phyloP scores from a whole-genome alignment of 331 rosid species.

The Rhamnella rubrinervis region DNA sequence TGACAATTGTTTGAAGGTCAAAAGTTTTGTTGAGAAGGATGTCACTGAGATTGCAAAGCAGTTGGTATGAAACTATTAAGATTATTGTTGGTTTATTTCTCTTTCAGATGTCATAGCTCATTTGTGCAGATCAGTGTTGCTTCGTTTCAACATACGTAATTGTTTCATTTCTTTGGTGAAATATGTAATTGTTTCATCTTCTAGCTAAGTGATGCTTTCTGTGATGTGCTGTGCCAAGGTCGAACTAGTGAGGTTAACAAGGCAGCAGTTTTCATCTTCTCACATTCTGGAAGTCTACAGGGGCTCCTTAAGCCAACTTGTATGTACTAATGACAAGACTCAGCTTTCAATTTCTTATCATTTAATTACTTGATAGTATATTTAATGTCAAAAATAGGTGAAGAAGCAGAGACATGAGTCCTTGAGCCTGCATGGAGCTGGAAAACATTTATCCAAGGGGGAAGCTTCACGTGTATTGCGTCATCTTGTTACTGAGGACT shows the following conservation, averaged over 20 bases:
- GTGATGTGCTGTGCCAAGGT: constrained; percentile 50
- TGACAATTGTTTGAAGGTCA: constrained; percentile 79
- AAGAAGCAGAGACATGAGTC: constrained; percentile 80
- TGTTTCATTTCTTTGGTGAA: neutral
- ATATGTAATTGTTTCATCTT: neutral
- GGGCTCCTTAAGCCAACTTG: constrained; percentile 90
- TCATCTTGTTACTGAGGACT: constrained; percentile 76
- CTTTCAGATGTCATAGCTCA: neutral
- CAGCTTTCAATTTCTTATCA: constrained; percentile 15
- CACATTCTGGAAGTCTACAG: constrained; percentile 88
- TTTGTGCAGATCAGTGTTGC: neutral
- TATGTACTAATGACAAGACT: constrained; percentile 32
- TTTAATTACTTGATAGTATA: constrained; percentile 13
- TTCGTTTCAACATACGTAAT: neutral
- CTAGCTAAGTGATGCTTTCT: neutral
- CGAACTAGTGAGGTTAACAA: constrained; percentile 67
- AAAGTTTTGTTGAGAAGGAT: constrained; percentile 74
- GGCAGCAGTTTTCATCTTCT: constrained; percentile 84
- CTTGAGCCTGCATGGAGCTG: constrained; percentile 79
- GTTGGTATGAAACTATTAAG: constrained; percentile 58
- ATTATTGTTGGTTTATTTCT: constrained; percentile 3
- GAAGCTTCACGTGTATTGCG: constrained; percentile 93
- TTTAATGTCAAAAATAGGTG: constrained; percentile 52
- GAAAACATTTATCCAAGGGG: constrained; percentile 79
- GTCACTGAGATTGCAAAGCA: constrained; percentile 84